Evolutionary conservation across 805 yeast genomes (phyloP).

Genomic region (Ogataea corticis): DNA sequence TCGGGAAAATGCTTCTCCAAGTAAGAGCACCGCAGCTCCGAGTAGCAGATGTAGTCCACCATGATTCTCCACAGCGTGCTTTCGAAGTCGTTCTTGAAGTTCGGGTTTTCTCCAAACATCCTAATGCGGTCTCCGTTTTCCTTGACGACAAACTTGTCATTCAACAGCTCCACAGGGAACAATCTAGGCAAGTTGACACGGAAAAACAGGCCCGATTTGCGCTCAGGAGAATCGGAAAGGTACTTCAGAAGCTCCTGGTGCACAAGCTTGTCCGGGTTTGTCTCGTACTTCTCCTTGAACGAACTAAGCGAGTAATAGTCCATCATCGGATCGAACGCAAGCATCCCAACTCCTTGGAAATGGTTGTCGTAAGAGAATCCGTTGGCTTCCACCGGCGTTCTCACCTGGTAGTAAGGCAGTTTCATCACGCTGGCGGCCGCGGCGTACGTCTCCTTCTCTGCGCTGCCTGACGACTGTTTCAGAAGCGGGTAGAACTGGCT

Average conservation of each 20-base stretch:
- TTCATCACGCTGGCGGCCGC: slow-evolving; percentile 48
- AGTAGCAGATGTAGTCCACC: slow-evolving; percentile 35
- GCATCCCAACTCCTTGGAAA: slow-evolving; percentile 53
- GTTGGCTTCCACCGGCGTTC: slow-evolving; percentile 45
- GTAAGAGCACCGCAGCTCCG: slow-evolving; percentile 29
- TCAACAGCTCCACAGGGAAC: slow-evolving; percentile 33
- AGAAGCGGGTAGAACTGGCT: slow-evolving; percentile 42
- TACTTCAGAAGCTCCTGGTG: slow-evolving; percentile 21
- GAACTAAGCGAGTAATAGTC: slow-evolving; percentile 35
- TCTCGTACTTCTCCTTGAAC: slow-evolving; percentile 24
- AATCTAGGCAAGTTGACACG: slow-evolving; percentile 36
- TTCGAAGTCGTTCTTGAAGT: slow-evolving; percentile 25
- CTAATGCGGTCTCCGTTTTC: slow-evolving; percentile 34
- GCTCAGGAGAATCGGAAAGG: slow-evolving; percentile 25
- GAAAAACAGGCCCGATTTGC: slow-evolving; percentile 31
- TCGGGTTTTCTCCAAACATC: slow-evolving; percentile 27
- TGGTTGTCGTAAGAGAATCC: slow-evolving; percentile 42
- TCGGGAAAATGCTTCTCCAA: slow-evolving; percentile 27
- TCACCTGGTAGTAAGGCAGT: slow-evolving; percentile 46
- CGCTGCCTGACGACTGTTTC: slow-evolving; percentile 42
- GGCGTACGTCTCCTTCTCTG: slow-evolving; percentile 53
- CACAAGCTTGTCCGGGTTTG: slow-evolving; percentile 22
- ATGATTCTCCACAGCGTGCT: slow-evolving; percentile 32
- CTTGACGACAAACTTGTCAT: slow-evolving; percentile 28
- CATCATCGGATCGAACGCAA: slow-evolving; percentile 50